Base-by-base conservation (phyloP, 1,284 basidiomycete genomes). In the Puccinia polysora region DNA sequence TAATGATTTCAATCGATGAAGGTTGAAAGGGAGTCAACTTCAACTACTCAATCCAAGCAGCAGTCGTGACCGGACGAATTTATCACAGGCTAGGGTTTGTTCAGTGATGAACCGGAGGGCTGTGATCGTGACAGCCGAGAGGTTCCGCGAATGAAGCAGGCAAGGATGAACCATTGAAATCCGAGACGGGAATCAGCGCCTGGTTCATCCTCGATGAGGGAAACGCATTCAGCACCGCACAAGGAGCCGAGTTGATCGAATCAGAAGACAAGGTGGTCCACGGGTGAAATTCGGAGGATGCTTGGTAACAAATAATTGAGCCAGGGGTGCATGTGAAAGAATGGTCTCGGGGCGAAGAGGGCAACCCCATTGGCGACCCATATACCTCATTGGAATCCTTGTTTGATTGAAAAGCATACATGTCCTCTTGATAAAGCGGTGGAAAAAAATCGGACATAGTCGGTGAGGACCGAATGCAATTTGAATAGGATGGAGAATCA, bases 241-340 rank as follows among this genome's bases (percentile, higher is more conserved):
- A 47, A 34, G 43, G 60, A 34, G 20, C 47, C 14, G 43, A 50
- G 60, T 64, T 64, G 60, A 64, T 59, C 15, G 56, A 59, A 38
- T 59, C 56, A 20, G 56, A 38, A n/a, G 40, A 47, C 49, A 64
- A n/a, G 3, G 47, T 47, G 25, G 47, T 34, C 60, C 47, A 64
- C 14, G 43, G 15, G 43, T 47, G 43, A 50, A 64, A 47, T 20
- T 50, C 60, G 10, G 43, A 64, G 1, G 60, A n/a, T 28, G 60
- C 47, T 64, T 64, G 60, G 23, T 49, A 49, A 20, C 32, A 23
- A 25, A 49, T 30, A 10, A 25, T 10, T 2, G 56, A 40, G n/a
- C 6, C 43, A 1, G 43, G 43, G 43, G 32, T 63, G 32, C 60
- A 47, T 43, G 60, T 43, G 20, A 45, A 63, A 7, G 45, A 30